Evolutionary conservation across 148 eudicot genomes (phyloP), one percentile per base, ranked within the genome.

Genomic region (Agrostemma githago): DNA sequence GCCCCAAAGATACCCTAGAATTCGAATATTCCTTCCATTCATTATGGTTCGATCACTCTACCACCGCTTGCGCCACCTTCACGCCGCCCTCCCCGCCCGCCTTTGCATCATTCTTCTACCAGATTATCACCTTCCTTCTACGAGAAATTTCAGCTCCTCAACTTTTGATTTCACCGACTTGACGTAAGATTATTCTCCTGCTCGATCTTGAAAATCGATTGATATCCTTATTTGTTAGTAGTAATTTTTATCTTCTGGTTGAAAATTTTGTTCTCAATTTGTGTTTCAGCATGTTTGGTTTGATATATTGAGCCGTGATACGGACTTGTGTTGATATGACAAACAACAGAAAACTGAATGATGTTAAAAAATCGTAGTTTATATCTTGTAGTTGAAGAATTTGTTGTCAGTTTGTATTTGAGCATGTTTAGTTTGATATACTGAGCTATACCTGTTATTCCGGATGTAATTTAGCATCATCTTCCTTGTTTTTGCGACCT

Each of bases 121-220:
- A 2, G 17, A 51, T 75, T 54, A 76, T 79, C 51, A 62, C 17
- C 48, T 62, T 74, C 73, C 46, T 81, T 81, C 64, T 71, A 68
- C 41, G 48, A 85, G 85, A 77, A 79, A 70, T 66, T 85, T 83
- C 74, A 80, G 87, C 86, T 62, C 87, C 58, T 74, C 79, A 43
- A 82, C 81, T 72, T 79, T 87, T 77, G 98, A 92, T 85, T 90
- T 86, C 74, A 92, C 90, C n/a, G 98, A 95, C 75, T 86, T 95
- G 19, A 95, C 98, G 98, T 95, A 90, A 87, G 90, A 66, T 64
- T 78, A 7, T 38, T 62, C 15, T 63, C n/a, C 11, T 44, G 19
- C 37, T 40, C 12, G 19, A 14, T 64, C 71, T n/a, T n/a, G n/a
- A n/a, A n/a, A n/a, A n/a, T n/a, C n/a, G n/a, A n/a, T n/a, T n/a